Evolutionary conservation across 2,329 filamentous ascomycete species (phyloP).

Genomic region (Hortaea sp.): DNA sequence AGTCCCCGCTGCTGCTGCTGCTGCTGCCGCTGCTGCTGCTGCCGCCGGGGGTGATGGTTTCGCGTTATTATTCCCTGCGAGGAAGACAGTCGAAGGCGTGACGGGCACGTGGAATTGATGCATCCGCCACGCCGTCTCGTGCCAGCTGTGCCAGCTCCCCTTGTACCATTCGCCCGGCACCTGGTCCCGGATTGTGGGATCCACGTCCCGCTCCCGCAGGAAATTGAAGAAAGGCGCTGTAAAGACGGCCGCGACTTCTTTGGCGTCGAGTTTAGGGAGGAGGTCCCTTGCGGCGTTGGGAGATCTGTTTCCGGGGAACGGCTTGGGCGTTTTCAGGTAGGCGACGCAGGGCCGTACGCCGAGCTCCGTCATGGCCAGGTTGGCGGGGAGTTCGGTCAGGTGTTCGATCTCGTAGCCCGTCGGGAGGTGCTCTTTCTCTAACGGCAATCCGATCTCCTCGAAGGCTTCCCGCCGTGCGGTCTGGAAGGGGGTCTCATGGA

Average conservation of each 20-base stretch:
- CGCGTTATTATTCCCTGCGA: slow-evolving; percentile 10
- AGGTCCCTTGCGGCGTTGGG: slow-evolving; percentile 31
- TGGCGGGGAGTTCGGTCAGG: slow-evolving; percentile 66
- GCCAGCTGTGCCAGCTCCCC: slow-evolving; percentile 71
- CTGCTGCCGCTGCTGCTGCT: neutral
- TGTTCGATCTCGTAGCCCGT: slow-evolving; percentile 75
- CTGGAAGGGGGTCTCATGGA: slow-evolving; percentile 53
- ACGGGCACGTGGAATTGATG: slow-evolving; percentile 90
- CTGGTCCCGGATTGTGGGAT: slow-evolving; percentile 22
- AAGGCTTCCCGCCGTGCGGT: slow-evolving; percentile 82
- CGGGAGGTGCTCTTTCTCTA: slow-evolving; percentile 58
- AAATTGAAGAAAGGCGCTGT: slow-evolving; percentile 83
- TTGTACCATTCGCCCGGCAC: slow-evolving; percentile 66
- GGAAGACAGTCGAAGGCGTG: slow-evolving; percentile 52
- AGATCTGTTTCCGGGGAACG: slow-evolving; percentile 55
- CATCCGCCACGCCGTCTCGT: slow-evolving; percentile 69
- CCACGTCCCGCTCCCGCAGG: slow-evolving; percentile 51
- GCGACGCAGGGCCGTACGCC: slow-evolving; percentile 42
- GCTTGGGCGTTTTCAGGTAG: slow-evolving; percentile 43
- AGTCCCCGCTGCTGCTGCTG: neutral
- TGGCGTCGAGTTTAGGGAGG: slow-evolving; percentile 65
- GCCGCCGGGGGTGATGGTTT: neutral
- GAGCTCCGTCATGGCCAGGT: slow-evolving; percentile 41
- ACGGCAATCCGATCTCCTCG: slow-evolving; percentile 85
- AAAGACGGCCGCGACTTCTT: slow-evolving; percentile 90